phyloP scores from a whole-genome alignment of 176 grass and related monocot genomes.

The Aegilops umbellulata region DNA sequence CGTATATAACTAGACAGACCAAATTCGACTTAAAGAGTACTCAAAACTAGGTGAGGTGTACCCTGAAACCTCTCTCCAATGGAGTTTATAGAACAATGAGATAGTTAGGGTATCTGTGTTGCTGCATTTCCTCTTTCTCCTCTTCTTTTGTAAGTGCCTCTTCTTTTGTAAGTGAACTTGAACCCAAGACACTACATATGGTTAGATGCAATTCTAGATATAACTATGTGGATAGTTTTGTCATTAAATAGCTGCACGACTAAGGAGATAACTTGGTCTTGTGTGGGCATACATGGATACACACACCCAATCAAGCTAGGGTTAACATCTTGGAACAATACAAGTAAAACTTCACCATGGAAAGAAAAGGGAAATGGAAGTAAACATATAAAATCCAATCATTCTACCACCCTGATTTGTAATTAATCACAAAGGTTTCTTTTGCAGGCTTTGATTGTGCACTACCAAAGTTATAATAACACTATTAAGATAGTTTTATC shows the following conservation, averaged over 20 bases:
- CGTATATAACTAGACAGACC: background rate
- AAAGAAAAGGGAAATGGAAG: background rate
- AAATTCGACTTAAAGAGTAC: background rate
- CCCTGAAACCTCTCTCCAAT: background rate
- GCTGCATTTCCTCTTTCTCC: too few species aligned
- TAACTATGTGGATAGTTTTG: background rate
- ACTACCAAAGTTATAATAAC: slow-evolving; percentile 60
- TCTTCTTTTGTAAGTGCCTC: background rate
- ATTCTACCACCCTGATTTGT: background rate
- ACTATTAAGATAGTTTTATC: slow-evolving; percentile 52
- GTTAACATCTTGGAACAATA: background rate
- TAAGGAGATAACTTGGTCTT: background rate
- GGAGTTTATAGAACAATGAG: background rate
- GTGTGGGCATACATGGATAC: background rate
- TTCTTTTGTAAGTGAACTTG: background rate
- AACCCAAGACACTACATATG: background rate
- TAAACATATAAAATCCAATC: background rate
- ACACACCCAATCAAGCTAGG: too few species aligned
- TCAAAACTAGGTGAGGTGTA: background rate
- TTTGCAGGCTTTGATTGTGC: slow-evolving; percentile 54
- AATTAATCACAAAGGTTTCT: background rate
- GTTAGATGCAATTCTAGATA: background rate
- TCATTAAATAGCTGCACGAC: background rate
- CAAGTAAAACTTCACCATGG: background rate
- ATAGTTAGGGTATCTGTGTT: background rate